These are phyloP conservation scores for Colletotrichum sp. DNA, from an alignment of 2,329 filamentous ascomycete species.

Conservation along the genomic window DNA sequence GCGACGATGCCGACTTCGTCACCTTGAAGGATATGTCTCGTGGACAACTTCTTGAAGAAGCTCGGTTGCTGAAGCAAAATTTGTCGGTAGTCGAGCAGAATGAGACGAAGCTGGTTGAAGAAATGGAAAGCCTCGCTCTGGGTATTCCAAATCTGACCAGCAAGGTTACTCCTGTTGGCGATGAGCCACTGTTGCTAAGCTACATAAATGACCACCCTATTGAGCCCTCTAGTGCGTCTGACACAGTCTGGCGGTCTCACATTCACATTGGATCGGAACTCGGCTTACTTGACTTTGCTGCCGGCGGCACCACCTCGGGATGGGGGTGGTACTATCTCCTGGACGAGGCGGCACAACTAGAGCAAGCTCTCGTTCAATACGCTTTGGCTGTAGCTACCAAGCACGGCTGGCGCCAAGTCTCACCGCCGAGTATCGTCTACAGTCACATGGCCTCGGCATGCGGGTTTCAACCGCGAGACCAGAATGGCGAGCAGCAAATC, in stretches of 20 bases:
- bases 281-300: conserved; percentile 89
- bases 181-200: conserved; percentile 67
- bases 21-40: conserved; percentile 43
- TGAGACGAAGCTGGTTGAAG: conserved; percentile 62
- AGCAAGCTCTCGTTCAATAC: conserved; percentile 91
- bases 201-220: conserved; percentile 79
- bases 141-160: conserved; percentile 88
- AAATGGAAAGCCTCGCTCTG: conserved; percentile 78
- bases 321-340: conserved; percentile 99
- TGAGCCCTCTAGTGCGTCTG: conserved; percentile 35
- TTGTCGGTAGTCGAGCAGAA: conserved; percentile 65
- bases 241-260: conserved; percentile 72
- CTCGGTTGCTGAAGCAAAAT: conserved; percentile 66
- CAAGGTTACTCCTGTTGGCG: conserved; percentile 73
- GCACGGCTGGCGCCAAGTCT: conserved; percentile 79
- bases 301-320: conserved; percentile 80
- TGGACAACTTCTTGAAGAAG: conserved; percentile 65
- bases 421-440: conserved; percentile 91
- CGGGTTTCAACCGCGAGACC: conserved; percentile 92
- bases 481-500: conserved; percentile 89
- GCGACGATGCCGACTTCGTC: conserved; percentile 43
- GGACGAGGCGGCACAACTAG: conserved; percentile 91
- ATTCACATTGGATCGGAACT: conserved; percentile 86
- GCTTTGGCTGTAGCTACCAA: conserved; percentile 75
- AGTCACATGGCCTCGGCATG: conserved; percentile 88